phyloP scores from a whole-genome alignment of 2,329 filamentous ascomycete genomes.

The Cercospora sp. region DNA sequence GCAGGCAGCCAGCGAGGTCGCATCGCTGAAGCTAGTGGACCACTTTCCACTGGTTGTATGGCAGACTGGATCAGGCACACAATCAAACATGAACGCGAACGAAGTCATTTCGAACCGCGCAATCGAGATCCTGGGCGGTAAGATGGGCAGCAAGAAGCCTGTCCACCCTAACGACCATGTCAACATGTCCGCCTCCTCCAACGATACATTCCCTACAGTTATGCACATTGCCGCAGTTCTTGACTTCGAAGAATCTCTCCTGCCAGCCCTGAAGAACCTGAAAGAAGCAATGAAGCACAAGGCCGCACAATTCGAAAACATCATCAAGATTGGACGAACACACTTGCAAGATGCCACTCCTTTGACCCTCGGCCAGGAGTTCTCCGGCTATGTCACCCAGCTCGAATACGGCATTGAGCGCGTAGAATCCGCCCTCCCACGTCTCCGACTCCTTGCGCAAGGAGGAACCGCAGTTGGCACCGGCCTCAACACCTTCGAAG shows the following conservation, averaged over 20 bases:
- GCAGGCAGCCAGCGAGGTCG: constrained; percentile 90
- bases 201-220: constrained; percentile 98
- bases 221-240: constrained; percentile 99
- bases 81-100: constrained; percentile 99
- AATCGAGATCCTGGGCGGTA: constrained; percentile 93
- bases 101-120: constrained; percentile 99
- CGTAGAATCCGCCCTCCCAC: constrained; percentile 77
- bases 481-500: constrained; percentile 94
- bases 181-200: constrained; percentile 98
- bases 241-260: constrained; percentile 81
- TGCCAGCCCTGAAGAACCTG: constrained; percentile 80
- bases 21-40: constrained; percentile 87
- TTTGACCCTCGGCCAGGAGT: constrained; percentile 92
- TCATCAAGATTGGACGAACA: constrained; percentile 98
- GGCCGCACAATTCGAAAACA: constrained; percentile 83
- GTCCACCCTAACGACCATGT: constrained; percentile 99
- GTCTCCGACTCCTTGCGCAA: constrained; percentile 84
- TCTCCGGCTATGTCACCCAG: constrained; percentile 95
- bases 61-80: constrained; percentile 98
- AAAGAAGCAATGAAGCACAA: constrained; percentile 84
- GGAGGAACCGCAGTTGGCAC: constrained; percentile 96
- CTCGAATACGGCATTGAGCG: constrained; percentile 88
- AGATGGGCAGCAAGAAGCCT: constrained; percentile 95
- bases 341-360: constrained; percentile 97
- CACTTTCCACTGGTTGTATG: constrained; percentile 99